Conservation (phyloP, 768 basidiomycete species). For the Kwoniella bestiolae region DNA sequence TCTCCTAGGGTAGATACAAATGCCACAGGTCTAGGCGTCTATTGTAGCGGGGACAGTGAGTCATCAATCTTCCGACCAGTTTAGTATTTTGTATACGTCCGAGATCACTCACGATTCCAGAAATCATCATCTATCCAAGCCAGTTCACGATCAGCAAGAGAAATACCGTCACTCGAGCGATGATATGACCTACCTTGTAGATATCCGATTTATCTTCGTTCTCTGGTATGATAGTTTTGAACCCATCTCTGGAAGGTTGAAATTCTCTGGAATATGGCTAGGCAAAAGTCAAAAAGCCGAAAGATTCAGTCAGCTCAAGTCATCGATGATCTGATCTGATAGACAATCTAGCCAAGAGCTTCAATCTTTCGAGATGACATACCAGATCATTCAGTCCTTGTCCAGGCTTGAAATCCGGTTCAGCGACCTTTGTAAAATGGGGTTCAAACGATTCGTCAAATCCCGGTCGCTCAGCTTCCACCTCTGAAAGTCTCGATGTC, state of each 20-base stretch:
- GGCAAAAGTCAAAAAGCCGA: too few species aligned
- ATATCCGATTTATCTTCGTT: constrained; percentile 13
- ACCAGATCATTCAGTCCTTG: constrained; percentile 28
- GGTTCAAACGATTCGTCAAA: constrained; percentile 7
- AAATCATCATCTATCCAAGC: constrained; percentile 30
- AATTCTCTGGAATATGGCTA: constrained; percentile 28
- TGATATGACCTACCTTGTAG: constrained; percentile 24
- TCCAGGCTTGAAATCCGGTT: constrained; percentile 31
- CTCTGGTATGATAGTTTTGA: constrained; percentile 25
- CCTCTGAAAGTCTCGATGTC: too few species aligned
- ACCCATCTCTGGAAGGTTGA: constrained; percentile 8
- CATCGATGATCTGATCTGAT: too few species aligned
- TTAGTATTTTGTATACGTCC: too few species aligned
- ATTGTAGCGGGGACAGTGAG: background rate
- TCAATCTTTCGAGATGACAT: background rate
- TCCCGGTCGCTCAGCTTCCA: constrained; percentile 26
- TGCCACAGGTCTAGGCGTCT: constrained; percentile 28
- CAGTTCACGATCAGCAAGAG: background rate
- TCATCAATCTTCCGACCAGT: too few species aligned
- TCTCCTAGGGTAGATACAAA: constrained; percentile 26
- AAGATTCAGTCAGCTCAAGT: too few species aligned
- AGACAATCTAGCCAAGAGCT: too few species aligned
- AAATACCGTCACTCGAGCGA: background rate
- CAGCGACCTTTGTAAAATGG: constrained; percentile 19
- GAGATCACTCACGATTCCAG: constrained; percentile 20